Base-by-base conservation (phyloP, 768 basidiomycete species). In the Auricularia sp. region DNA sequence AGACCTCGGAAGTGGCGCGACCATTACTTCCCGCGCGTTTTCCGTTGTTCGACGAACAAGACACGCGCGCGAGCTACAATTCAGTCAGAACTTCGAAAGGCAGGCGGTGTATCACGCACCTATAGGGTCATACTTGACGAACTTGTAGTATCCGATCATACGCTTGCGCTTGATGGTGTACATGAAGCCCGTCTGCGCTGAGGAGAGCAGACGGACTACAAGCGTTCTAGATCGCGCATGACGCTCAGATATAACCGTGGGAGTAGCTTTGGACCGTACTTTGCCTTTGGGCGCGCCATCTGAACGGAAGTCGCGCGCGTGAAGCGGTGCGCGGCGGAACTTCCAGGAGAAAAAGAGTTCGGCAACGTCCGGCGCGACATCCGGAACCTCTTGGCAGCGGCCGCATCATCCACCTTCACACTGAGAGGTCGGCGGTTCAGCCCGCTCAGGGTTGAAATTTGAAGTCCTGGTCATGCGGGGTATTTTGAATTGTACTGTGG, bases 81-180 rank as follows among this genome's bases (percentile, higher is more conserved):
- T 51, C 6, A n/a, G 47, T 51, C 18, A 51, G 6, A 6, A 8
- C 6, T 51, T 6, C 21, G 6, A 16, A 51, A 2, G 29, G 24
- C 6, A 51, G 18, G 47, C 14, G 18, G 16, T 13, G 6, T 56
- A 18, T 29, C 16, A 42, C 56, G 14, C 56, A 59, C 56, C 56
- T 8, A 59, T 59, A 51, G 56, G 56, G 34, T 59, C 56, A 29
- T 59, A 59, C 29, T 59, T 59, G 24, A 59, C 56, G 56, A 59
- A 59, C 29, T 59, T 59, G 56, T 59, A 59, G 56, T 59, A 59
- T 10, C 56, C 56, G 13, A 59, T 59, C 29, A 59, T 29, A 34
- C 56, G 56, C 29, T 59, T 59, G 14, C 56, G 56, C 56, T 59
- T 59, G 56, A 59, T 59, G 24, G 56, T 59, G 56, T 59, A 59